A percentile compares a stretch with the other conserved stretches of the same genome.
These are phyloP conservation scores for Amanita jacksonii DNA, from an alignment of 768 basidiomycete genomes.

Conservation along the genomic window DNA sequence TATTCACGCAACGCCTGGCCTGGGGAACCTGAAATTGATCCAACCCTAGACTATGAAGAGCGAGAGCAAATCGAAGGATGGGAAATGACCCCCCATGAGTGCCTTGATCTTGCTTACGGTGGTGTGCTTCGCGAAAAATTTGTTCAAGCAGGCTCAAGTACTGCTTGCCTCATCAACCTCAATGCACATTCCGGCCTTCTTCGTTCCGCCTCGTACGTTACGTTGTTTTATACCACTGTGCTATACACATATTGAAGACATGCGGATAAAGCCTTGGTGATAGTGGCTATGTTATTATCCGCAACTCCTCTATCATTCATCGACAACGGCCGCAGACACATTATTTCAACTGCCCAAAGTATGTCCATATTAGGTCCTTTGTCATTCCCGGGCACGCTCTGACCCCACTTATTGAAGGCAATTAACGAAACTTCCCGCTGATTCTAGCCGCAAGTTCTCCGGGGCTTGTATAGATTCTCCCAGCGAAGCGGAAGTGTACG, in stretches of 20 bases:
- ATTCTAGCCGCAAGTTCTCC: conserved; percentile 30
- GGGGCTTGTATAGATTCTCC: conserved; percentile 47
- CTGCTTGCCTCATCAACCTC: conserved; percentile 66
- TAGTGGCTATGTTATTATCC: conserved; percentile 66
- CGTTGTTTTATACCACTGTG: conserved; percentile 5
- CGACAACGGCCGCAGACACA: conserved; percentile 40
- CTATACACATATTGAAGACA: conserved; percentile 6
- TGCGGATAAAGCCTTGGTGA: conserved; percentile 55
- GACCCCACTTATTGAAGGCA: conserved; percentile 28
- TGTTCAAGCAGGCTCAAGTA: conserved; percentile 74
- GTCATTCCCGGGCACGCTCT: conserved; percentile 9
- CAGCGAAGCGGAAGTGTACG: conserved; percentile 34
- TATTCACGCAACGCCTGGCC: conserved; percentile 69
- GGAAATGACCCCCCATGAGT: conserved; percentile 66
- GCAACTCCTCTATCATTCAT: conserved; percentile 55
- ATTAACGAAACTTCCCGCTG: conserved; percentile 43
- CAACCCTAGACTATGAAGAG: conserved; percentile 64
- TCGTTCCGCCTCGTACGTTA: conserved; percentile 66
- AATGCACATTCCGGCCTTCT: conserved; percentile 68
- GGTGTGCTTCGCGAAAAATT: conserved; percentile 59
- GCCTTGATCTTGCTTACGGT: conserved; percentile 61
- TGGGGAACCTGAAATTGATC: conserved; percentile 77
- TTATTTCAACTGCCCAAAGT: conserved; percentile 51
- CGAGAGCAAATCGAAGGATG: conserved; percentile 61
- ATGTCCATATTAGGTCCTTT: conserved; percentile 10